Percentiles rank a stretch among this genome's conserved stretches.
Conservation (phyloP, 2,329 filamentous ascomycete species). For the Drechmeria coniospora region DNA sequence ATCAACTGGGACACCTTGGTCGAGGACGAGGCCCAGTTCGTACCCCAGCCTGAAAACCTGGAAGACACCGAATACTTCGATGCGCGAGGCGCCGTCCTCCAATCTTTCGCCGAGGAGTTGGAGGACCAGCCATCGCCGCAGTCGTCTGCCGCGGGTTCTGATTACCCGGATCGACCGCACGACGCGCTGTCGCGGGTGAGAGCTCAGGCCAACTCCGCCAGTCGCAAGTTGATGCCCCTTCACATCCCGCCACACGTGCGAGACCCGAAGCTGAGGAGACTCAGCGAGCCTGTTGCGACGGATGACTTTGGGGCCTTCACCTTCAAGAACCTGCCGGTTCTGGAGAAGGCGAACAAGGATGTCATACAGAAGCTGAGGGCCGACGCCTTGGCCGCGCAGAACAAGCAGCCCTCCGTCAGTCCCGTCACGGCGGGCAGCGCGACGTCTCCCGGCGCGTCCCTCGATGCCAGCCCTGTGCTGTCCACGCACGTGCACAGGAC, state of each 20-base stretch:
- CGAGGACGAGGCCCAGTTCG: slow-evolving; percentile 92
- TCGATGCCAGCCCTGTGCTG: slow-evolving; percentile 76
- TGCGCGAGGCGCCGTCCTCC: slow-evolving; percentile 73
- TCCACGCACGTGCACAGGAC: slow-evolving; percentile 69
- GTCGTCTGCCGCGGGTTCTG: slow-evolving; percentile 49
- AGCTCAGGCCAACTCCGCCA: slow-evolving; percentile 71
- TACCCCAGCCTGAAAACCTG: slow-evolving; percentile 80
- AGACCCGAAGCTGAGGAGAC: slow-evolving; percentile 69
- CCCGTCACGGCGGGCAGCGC: slow-evolving; percentile 25
- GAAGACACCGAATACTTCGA: slow-evolving; percentile 99
- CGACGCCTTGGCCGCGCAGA: slow-evolving; percentile 63
- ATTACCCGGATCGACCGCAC: slow-evolving; percentile 80
- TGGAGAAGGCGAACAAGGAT: slow-evolving; percentile 98
- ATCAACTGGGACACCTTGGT: slow-evolving; percentile 81
- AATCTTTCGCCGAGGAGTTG: slow-evolving; percentile 85
- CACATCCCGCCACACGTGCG: slow-evolving; percentile 95
- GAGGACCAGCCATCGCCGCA: slow-evolving; percentile 75
- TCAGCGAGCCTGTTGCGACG: slow-evolving; percentile 75
- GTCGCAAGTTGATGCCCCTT: slow-evolving; percentile 83
- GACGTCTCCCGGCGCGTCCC: slow-evolving; percentile 47
- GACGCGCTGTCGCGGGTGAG: slow-evolving; percentile 85
- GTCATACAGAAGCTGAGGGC: slow-evolving; percentile 92
- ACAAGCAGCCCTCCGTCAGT: slow-evolving; percentile 32
- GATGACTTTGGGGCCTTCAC: slow-evolving; percentile 95
- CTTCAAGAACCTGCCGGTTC: slow-evolving; percentile 91